These are phyloP conservation scores for Astrephomene gubernaculifera DNA, from an alignment of 139 green algal species.

Conservation along the genomic window DNA sequence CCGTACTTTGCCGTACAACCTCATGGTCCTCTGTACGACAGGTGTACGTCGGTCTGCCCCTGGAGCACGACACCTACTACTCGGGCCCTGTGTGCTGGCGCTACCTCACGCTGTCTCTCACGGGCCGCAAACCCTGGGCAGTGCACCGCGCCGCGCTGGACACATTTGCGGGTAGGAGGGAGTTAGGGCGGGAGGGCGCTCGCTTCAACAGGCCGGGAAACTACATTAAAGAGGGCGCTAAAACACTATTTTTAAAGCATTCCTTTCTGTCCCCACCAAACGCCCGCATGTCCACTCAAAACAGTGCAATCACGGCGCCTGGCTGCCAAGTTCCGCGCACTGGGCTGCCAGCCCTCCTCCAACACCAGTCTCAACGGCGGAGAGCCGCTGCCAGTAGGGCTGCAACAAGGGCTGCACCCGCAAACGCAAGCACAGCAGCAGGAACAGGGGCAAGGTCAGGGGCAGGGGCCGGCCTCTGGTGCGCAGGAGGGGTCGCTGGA, in stretches of 20 bases:
- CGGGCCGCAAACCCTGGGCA: slow-evolving; percentile 20
- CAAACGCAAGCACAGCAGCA: background rate
- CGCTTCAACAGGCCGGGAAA: no score
- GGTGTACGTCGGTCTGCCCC: slow-evolving; percentile 68
- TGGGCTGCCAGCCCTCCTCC: background rate
- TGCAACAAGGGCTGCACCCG: no score
- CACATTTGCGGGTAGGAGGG: slow-evolving; percentile 35
- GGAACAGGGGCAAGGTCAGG: no score
- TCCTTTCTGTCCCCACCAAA: no score
- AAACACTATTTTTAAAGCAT: no score
- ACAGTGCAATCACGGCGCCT: slow-evolving; percentile 15
- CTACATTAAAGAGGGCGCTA: no score
- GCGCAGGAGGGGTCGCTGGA: background rate
- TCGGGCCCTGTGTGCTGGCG: slow-evolving; percentile 66
- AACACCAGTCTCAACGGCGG: background rate
- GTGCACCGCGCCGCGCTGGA: slow-evolving; percentile 32
- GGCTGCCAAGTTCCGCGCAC: slow-evolving; percentile 29
- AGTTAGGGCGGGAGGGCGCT: no score
- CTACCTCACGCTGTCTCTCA: slow-evolving; percentile 41
- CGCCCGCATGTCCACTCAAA: no score
- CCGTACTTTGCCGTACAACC: no score
- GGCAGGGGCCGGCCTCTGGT: background rate
- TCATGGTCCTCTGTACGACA: slow-evolving; percentile 10
- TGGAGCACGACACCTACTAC: slow-evolving; percentile 61
- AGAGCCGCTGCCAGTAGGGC: no score